phyloP scores from a whole-genome alignment of 2,329 filamentous ascomycete species.

The Trichoderma sp. region DNA sequence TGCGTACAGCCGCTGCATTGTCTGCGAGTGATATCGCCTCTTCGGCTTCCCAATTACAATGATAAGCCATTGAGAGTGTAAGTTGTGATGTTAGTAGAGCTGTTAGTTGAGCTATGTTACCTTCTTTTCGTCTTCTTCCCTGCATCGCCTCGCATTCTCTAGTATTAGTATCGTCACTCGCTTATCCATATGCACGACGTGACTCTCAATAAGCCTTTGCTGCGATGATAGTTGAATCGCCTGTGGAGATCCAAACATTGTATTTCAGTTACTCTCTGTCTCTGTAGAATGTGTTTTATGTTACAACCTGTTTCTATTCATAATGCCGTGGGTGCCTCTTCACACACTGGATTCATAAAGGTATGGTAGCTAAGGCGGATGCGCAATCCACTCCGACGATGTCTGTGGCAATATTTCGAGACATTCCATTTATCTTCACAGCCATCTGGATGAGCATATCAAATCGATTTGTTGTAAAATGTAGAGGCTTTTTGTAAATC shows the following conservation, averaged over 20 bases:
- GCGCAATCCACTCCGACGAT: constrained; percentile 27
- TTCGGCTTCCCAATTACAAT: background rate
- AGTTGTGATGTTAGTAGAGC: background rate
- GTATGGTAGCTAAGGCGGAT: constrained; percentile 24
- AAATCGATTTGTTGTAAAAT: background rate
- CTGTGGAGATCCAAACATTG: constrained; percentile 2
- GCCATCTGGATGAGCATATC: constrained; percentile 34
- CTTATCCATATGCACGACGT: too few relatives aligned
- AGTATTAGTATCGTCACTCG: too few relatives aligned
- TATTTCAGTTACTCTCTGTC: constrained; percentile 31
- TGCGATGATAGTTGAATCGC: background rate
- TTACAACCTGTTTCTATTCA: constrained; percentile 26
- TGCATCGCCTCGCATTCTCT: too few relatives aligned
- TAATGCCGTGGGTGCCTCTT: constrained; percentile 8
- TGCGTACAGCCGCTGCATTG: background rate
- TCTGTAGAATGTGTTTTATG: constrained; percentile 34
- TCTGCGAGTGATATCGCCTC: constrained; percentile 16
- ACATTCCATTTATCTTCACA: constrained; percentile 36
- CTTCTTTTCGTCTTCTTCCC: too few relatives aligned
- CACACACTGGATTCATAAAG: constrained; percentile 22
- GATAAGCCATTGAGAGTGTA: background rate
- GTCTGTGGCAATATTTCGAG: constrained; percentile 39
- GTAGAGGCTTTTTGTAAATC: constrained; percentile 14
- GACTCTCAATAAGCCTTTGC: too few relatives aligned
- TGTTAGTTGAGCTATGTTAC: background rate